Conservation (phyloP, 371 early-diverging fungal genomes). For the Syncephalis plumigaleata region DNA sequence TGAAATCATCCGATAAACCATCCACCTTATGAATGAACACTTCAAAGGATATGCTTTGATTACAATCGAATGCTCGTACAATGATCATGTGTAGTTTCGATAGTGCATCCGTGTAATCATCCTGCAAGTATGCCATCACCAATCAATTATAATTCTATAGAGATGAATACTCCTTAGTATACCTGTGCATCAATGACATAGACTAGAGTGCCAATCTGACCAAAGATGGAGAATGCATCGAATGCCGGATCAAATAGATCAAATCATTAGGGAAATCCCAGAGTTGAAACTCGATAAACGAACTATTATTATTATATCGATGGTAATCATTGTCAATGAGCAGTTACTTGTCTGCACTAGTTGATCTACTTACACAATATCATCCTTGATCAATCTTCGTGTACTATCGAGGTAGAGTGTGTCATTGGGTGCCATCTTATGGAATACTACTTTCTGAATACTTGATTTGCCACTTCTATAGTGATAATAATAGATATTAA, state of each 20-base stretch:
- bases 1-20: constrained; percentile 84
- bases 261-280: constrained; percentile 89
- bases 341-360: not conserved
- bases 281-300: constrained; percentile 74
- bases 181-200: constrained; percentile 90
- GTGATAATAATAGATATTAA: not conserved
- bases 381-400: constrained; percentile 55
- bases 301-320: constrained; percentile 22
- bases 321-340: not conserved
- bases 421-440: constrained; percentile 81
- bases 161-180: constrained; percentile 1
- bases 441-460: constrained; percentile 84
- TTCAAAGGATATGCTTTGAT: constrained; percentile 73
- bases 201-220: constrained; percentile 60
- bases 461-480: constrained; percentile 85
- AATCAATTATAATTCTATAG: not conserved
- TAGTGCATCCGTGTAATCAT: constrained; percentile 74
- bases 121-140: constrained; percentile 18
- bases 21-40: constrained; percentile 94
- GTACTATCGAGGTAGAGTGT: constrained; percentile 82
- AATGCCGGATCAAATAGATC: constrained; percentile 64
- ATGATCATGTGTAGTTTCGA: constrained; percentile 56
- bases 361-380: constrained; percentile 21
- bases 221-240: constrained; percentile 55
- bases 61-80: constrained; percentile 54